A percentile compares a stretch with the other conserved stretches of the same genome.
Evolutionary conservation across 1,284 basidiomycete species (phyloP).

Genomic region (Cryptococcus deneoformans): DNA sequence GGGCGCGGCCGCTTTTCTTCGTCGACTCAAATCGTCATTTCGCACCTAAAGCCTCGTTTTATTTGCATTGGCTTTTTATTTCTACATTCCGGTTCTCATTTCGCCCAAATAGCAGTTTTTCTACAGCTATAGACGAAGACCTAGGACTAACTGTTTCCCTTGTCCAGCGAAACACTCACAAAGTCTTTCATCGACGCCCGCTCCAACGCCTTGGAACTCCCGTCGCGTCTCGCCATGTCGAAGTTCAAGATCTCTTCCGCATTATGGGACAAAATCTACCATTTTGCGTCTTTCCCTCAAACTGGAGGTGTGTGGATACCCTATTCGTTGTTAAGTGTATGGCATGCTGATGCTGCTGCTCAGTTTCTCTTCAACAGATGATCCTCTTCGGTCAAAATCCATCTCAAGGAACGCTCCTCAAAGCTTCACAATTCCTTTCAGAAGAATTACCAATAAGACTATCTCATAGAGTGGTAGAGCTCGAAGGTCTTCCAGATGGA

Average conservation of each 20-base stretch:
- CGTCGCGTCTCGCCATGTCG: slow-evolving; percentile 30
- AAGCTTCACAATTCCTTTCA: slow-evolving; percentile 77
- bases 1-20: too few species aligned
- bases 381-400: slow-evolving; percentile 83
- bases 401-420: slow-evolving; percentile 79
- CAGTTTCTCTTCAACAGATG: slow-evolving; percentile 91
- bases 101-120: too few species aligned
- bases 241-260: slow-evolving; percentile 62
- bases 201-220: too few species aligned
- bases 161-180: too few species aligned
- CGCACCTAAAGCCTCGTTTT: too few species aligned
- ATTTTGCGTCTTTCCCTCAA: slow-evolving; percentile 92
- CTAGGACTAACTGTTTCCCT: too few species aligned
- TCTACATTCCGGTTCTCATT: too few species aligned
- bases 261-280: slow-evolving; percentile 91
- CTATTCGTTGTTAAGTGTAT: background rate
- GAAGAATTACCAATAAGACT: slow-evolving; percentile 84
- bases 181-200: too few species aligned
- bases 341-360: slow-evolving; percentile 1
- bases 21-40: too few species aligned
- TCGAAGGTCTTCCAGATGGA: slow-evolving; percentile 91
- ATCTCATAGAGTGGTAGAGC: slow-evolving; percentile 93
- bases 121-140: too few species aligned
- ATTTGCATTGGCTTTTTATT: too few species aligned
- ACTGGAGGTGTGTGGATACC: slow-evolving; percentile 66